These are phyloP conservation scores for Talaromyces atroroseus DNA, from an alignment of 2,329 filamentous ascomycete species.

Conservation along the genomic window DNA sequence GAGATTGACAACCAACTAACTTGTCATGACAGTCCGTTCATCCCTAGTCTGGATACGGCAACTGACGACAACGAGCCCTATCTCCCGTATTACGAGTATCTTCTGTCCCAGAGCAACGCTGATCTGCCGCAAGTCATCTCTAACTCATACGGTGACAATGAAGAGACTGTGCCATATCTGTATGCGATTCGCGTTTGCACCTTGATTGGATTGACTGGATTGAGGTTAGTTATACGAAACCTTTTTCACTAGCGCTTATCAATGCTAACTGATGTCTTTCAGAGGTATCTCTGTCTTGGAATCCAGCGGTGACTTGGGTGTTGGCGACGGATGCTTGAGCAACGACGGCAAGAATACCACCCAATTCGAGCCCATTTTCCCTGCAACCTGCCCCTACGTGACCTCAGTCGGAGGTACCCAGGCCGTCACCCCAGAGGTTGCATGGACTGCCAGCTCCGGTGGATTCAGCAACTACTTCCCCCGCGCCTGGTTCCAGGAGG, in stretches of 20 bases:
- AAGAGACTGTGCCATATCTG: constrained; percentile 47
- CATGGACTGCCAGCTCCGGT: constrained; percentile 33
- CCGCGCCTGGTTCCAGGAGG: constrained; percentile 38
- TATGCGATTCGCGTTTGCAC: constrained; percentile 49
- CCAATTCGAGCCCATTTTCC: constrained; percentile 47
- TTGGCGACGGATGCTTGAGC: constrained; percentile 28
- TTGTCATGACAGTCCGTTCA: constrained; percentile 48
- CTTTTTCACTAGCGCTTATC: not conserved
- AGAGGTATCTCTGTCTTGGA: constrained; percentile 29
- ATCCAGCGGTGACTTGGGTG: constrained; percentile 27
- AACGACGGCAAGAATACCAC: constrained; percentile 34
- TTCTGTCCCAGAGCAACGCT: constrained; percentile 9
- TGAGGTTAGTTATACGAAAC: constrained; percentile 15
- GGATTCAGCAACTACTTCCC: constrained; percentile 46
- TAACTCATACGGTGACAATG: constrained; percentile 53
- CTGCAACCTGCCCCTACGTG: constrained; percentile 50
- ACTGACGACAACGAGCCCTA: constrained; percentile 60
- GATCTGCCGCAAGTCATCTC: constrained; percentile 52
- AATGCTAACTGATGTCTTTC: constrained; percentile 17
- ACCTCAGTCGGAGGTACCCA: constrained; percentile 41
- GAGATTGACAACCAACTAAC: not conserved
- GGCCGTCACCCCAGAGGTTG: constrained; percentile 25
- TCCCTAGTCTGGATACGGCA: constrained; percentile 46
- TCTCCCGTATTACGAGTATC: constrained; percentile 52
- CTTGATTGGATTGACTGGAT: constrained; percentile 48